Evolutionary conservation across 495 filamentous ascomycete species (phyloP), one percentile per base, ranked within the genome.

Genomic region (Aspergillus sparsus): DNA sequence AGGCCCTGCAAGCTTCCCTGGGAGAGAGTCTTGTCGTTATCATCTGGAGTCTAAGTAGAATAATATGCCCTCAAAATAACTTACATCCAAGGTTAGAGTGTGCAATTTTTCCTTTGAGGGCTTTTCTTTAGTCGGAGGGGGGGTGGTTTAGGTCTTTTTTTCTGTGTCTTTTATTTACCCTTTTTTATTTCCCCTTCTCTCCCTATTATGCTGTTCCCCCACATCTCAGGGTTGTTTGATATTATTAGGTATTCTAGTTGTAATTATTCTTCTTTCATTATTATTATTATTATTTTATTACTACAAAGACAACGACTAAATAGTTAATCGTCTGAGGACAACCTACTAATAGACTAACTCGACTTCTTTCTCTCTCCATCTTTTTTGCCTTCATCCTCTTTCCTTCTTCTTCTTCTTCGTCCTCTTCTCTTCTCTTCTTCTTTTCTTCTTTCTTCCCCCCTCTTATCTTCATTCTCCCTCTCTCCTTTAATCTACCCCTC

Each of bases 321-420:
- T 27, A 55, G n/a, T 47, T 42, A 45, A 36, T 39, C 45, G 32
- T 50, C 21, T 33, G 37, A 21, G 6, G n/a, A 21, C 41, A 41
- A 47, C 39, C 42, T 58, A 36, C 49, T 52, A 53, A 49, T 49
- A 57, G 47, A 55, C 46, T 44, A 55, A 64, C 58, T 61, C 49
- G 49, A 55, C 44, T 70, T 67, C 71, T 65, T 68, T 65, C 71
- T 64, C 68, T 70, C 66, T 61, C 62, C 56, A 64, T 68, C 66
- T 68, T 61, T 57, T 65, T 71, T 58, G 57, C 62, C 58, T 60
- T 58, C 60, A 39, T 60, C 55, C 50, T 60, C 60, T 65, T 50
- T 66, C 66, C 60, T 62, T 59, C 62, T 59, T 71, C 70, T 63
- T 68, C 61, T 59, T 61, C 66, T 68, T 68, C 62, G 67, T 66